phyloP scores from a whole-genome alignment of 164 flowering plant genomes.

The Brasenia schreberi region DNA sequence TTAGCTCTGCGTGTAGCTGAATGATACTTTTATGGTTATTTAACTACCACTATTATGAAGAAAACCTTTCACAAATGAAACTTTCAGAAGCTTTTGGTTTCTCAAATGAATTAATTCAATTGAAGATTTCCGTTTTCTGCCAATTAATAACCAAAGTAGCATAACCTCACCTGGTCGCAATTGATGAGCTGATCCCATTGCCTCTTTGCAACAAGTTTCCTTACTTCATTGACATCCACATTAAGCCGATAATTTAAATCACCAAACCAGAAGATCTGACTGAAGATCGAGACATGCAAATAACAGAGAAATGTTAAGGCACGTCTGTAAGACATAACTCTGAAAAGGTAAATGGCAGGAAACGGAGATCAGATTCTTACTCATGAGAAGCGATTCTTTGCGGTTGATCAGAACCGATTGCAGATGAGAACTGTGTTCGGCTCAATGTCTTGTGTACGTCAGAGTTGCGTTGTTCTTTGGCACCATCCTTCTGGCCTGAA shows the following conservation, averaged over 20 bases:
- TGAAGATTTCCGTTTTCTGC: too few relatives aligned
- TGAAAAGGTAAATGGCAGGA: not conserved
- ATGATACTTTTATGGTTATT: not conserved
- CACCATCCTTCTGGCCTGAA: slow-evolving; percentile 84
- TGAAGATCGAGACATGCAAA: slow-evolving; percentile 12
- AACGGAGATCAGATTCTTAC: slow-evolving; percentile 28
- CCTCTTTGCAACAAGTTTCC: slow-evolving; percentile 56
- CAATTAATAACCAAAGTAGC: not conserved
- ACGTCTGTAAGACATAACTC: not conserved
- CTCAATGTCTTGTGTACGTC: slow-evolving; percentile 69
- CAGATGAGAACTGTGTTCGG: slow-evolving; percentile 69
- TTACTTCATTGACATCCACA: slow-evolving; percentile 55
- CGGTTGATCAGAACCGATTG: slow-evolving; percentile 49
- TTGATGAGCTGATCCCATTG: slow-evolving; percentile 69
- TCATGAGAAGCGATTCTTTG: slow-evolving; percentile 80
- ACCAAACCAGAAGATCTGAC: slow-evolving; percentile 96
- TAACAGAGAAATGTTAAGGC: not conserved
- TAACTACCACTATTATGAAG: not conserved
- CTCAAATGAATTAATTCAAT: not conserved
- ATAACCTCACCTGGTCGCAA: slow-evolving; percentile 62
- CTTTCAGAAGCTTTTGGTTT: not conserved
- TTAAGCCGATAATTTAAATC: slow-evolving; percentile 91
- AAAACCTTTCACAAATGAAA: not conserved
- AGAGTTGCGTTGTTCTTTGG: slow-evolving; percentile 68
- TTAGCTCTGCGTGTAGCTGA: slow-evolving; percentile 74